Evolutionary conservation across 306 rosid species (phyloP).

Genomic region (Lathyrus sativus): DNA sequence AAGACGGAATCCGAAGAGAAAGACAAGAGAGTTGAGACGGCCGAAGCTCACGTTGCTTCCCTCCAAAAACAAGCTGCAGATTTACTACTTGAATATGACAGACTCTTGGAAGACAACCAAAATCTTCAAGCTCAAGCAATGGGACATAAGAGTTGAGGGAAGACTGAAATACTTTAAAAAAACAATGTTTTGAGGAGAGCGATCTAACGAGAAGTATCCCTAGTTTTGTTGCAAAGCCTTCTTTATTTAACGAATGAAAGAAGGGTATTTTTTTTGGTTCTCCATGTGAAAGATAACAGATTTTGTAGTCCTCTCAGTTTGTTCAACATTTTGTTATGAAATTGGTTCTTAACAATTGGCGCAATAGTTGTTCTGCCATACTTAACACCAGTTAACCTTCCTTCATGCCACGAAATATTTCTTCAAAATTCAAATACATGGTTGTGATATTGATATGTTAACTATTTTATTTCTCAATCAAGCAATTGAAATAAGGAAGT

Average conservation of each 20-base stretch:
- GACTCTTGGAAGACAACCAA: slow-evolving; percentile 84
- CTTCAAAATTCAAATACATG: no score
- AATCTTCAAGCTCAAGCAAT: slow-evolving; percentile 66
- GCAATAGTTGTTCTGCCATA: no score
- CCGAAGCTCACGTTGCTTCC: slow-evolving; percentile 71
- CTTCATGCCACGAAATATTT: no score
- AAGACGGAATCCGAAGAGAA: slow-evolving; percentile 65
- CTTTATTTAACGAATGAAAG: not conserved
- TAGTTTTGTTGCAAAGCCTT: slow-evolving; percentile 33
- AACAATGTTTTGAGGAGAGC: slow-evolving; percentile 29
- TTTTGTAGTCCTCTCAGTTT: slow-evolving; percentile 22
- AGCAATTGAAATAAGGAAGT: no score
- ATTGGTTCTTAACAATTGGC: not conserved
- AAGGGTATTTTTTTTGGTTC: slow-evolving; percentile 25
- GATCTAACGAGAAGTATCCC: slow-evolving; percentile 20
- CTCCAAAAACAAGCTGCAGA: slow-evolving; percentile 84
- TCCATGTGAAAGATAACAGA: slow-evolving; percentile 27
- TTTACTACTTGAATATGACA: slow-evolving; percentile 76
- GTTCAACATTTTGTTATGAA: slow-evolving; percentile 23
- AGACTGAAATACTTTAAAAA: slow-evolving; percentile 10
- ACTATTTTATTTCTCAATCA: no score
- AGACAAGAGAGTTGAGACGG: slow-evolving; percentile 64
- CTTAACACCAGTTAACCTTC: no score
- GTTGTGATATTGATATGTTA: no score
- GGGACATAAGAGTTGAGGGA: slow-evolving; percentile 48